A percentile compares a stretch with the other conserved stretches of the same genome.
phyloP scores from a whole-genome alignment of 1,139 yeast genomes.

The Suhomyces bokatorum region DNA sequence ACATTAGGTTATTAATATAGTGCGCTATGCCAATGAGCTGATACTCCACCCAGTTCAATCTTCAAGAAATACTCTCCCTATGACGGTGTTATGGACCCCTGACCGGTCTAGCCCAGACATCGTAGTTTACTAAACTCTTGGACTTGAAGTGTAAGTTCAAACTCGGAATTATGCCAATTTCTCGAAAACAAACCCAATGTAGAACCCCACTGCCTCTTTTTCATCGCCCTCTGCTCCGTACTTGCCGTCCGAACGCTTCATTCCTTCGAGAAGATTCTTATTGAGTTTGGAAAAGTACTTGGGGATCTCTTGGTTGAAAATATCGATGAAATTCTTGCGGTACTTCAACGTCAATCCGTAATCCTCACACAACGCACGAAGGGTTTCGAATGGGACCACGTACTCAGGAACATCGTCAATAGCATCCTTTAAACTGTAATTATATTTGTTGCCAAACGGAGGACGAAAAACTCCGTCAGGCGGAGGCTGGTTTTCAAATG shows the following conservation, averaged over 20 bases:
- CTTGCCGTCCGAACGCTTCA: slow-evolving; percentile 72
- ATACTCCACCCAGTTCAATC: background rate
- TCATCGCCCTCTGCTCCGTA: slow-evolving; percentile 90
- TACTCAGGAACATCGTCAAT: slow-evolving; percentile 96
- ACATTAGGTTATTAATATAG: background rate
- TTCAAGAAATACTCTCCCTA: background rate
- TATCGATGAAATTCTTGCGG: slow-evolving; percentile 77
- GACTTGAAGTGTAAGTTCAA: background rate
- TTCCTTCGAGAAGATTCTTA: slow-evolving; percentile 66
- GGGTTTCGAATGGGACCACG: slow-evolving; percentile 92
- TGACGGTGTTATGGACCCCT: background rate
- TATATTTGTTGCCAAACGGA: slow-evolving; percentile 83
- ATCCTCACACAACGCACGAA: slow-evolving; percentile 80
- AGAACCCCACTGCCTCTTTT: slow-evolving; percentile 84
- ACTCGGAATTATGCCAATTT: slow-evolving; percentile 28
- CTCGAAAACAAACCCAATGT: slow-evolving; percentile 77
- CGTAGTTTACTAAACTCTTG: too few relatives aligned
- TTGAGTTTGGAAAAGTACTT: slow-evolving; percentile 59
- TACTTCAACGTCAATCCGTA: slow-evolving; percentile 72
- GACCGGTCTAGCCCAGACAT: background rate
- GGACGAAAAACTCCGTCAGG: slow-evolving; percentile 67
- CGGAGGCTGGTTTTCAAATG: slow-evolving; percentile 76
- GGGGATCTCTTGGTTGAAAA: slow-evolving; percentile 80
- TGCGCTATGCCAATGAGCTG: background rate
- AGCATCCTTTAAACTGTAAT: slow-evolving; percentile 84